These are phyloP conservation scores for Syzygium syzygioides DNA, from an alignment of 441 rosid genomes.

Conservation along the genomic window DNA sequence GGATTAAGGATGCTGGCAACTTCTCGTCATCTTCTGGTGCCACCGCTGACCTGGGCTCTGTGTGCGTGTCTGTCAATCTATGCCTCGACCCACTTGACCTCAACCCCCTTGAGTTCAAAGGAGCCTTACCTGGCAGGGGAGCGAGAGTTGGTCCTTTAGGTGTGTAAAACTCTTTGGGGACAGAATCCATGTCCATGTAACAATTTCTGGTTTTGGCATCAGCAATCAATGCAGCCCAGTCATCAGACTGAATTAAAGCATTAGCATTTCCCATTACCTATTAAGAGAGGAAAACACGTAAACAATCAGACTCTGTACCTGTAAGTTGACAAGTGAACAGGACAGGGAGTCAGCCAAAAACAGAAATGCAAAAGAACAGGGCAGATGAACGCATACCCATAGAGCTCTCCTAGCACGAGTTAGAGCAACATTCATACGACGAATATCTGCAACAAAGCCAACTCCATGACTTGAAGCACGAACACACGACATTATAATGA, in stretches of 20 bases:
- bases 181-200: constrained; percentile 84
- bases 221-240: constrained; percentile 86
- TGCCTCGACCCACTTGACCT: constrained; percentile 66
- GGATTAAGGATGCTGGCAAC: constrained; percentile 29
- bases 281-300: constrained; percentile 6
- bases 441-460: constrained; percentile 95
- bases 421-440: constrained; percentile 99
- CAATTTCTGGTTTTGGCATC: constrained; percentile 92
- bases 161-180: constrained; percentile 63
- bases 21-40: constrained; percentile 71
- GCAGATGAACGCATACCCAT: constrained; percentile 53
- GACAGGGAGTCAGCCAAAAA: neutral
- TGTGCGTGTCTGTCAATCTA: constrained; percentile 48
- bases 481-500: constrained; percentile 98
- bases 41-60: constrained; percentile 65
- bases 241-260: constrained; percentile 78
- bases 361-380: neutral
- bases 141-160: constrained; percentile 40
- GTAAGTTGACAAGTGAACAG: neutral
- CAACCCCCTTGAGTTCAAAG: constrained; percentile 50
- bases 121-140: constrained; percentile 45
- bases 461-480: constrained; percentile 96
- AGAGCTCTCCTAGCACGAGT: constrained; percentile 97
- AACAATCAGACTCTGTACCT: neutral
- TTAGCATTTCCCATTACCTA: constrained; percentile 99